Base-by-base conservation (phyloP, 2,329 filamentous ascomycete species). In the Talaromyces sp. region DNA sequence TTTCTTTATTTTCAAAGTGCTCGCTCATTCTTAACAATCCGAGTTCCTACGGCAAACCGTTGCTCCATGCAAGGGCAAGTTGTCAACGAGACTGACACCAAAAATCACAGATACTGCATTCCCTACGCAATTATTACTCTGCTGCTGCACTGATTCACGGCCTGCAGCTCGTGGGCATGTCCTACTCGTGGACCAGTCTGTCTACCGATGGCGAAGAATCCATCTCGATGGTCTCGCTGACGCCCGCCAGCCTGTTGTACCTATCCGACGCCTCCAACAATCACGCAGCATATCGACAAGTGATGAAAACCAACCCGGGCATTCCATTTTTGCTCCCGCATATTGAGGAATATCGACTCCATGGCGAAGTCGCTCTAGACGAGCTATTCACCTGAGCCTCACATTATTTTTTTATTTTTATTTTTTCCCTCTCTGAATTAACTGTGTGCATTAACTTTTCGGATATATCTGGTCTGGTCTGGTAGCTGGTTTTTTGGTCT, bases 311-410 rank as follows among this genome's bases (percentile, higher is more conserved):
- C 13, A 62, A 65, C 7, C 74, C 73, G 0, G 75, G 75, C 4
- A 69, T 77, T 24, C 75, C 75, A 0, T 77, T 76, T 60, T 67
- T 78, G 3, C 46, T 71, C 5, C 74, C 75, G 2, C 75, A 78
- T 65, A 60, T 75, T 55, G 65, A 66, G 17, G 74, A 77, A 31
- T 71, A 67, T 54, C 68, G 68, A 41, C 64, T 69, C 53, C 60
- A 66, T 17, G 73, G 72, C 17, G 65, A 69, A 51, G 24, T 60
- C 2, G 67, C 62, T 17, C 63, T 75, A 46, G 68, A 70, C 26
- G 65, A 68, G 17, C 58, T 75, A 49, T 66, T 72, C n/a, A 66
- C 67, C 52, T 65, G 51, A 7, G 32, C 38, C 14, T 56, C 41
- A 35, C 3, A 6, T 24, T 31, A 26, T 27, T 17, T 27, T 32